Evolutionary conservation across 352 stramenopile species (phyloP).

Genomic region (Lagenidium giganteum): DNA sequence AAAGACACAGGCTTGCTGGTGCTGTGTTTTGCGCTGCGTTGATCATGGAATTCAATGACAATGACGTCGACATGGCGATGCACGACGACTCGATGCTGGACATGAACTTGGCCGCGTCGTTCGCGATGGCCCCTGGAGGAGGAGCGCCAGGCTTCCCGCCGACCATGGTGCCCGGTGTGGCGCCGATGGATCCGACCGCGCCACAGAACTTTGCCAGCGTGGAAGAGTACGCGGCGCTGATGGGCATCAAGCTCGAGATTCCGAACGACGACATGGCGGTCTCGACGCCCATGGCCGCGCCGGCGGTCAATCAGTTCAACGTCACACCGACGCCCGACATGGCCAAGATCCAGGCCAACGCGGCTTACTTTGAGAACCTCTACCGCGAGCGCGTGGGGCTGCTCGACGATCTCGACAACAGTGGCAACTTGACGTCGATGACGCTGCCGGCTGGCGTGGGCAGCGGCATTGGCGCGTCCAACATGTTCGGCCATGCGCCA

Average conservation of each 20-base stretch:
- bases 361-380: slow-evolving; percentile 77
- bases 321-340: slow-evolving; percentile 35
- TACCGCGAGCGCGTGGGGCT: slow-evolving; percentile 46
- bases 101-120: slow-evolving; percentile 42
- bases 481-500: slow-evolving; percentile 25
- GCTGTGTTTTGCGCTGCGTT: no score
- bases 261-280: slow-evolving; percentile 26
- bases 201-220: slow-evolving; percentile 33
- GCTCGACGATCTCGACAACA: slow-evolving; percentile 30
- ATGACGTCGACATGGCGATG: slow-evolving; percentile 74
- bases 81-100: slow-evolving; percentile 55
- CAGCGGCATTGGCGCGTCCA: slow-evolving; percentile 43
- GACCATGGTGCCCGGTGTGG: slow-evolving; percentile 34
- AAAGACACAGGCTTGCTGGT: no score
- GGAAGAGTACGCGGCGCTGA: slow-evolving; percentile 77
- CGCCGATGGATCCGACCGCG: slow-evolving; percentile 12
- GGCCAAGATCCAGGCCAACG: slow-evolving; percentile 73
- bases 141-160: slow-evolving; percentile 25
- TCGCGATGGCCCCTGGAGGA: no score
- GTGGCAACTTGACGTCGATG: slow-evolving; percentile 21
- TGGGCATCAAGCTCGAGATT: slow-evolving; percentile 81
- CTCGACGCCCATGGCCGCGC: slow-evolving; percentile 18
- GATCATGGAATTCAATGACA: no score
- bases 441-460: slow-evolving; percentile 37
- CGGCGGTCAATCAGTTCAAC: slow-evolving; percentile 21